Base-by-base conservation (phyloP, 352 stramenopile species). In the Thraustochytrium striatum region DNA sequence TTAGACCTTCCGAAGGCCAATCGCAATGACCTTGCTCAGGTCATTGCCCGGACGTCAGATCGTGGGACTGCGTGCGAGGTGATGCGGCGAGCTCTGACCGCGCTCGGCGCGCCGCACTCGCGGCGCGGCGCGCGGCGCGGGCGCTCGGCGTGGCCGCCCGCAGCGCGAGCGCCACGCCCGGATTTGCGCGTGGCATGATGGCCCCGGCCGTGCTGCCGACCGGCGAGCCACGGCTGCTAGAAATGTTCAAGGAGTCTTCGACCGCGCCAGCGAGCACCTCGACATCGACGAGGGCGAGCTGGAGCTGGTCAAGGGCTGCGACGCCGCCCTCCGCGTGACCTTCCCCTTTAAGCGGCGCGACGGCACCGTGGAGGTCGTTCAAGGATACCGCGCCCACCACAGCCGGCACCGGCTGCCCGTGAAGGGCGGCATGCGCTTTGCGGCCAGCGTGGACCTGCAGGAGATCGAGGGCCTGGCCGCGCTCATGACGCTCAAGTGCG, bases 401-500 rank as follows among this genome's bases (percentile, higher is more conserved):
- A 84, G 75, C 50, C 69, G 70, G 3, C 69, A 82, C 65, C 69
- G 69, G n/a, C 58, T 65, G n/a, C 79, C 79, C 25, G n/a, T 28
- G 19, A 83, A 83, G 57, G 79, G 79, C 13, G 79, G 79, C 9
- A 83, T 83, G 55, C 79, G 79, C 7, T 83, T 78, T 30, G 28
- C 47, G 5, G 35, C 43, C n/a, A 68, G 53, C 21, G 72, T 83
- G 35, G 69, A 82, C 57, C 50, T 83, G 28, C 72, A 81, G 36
- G 79, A 83, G 57, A 38, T 83, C n/a, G 79, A 82, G 61, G 79
- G 73, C 44, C 53, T 83, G 33, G 79, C 79, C 33, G 13, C 58
- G 28, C 72, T 83, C 25, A 83, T 83, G 79, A 83, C 79, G 39
- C 78, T 83, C 41, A 83, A 83, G 52, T 83, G 72, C 57, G 43